Evolutionary conservation across 108 stramenopile species (phyloP).

Genomic region (Skeletonema tropicum): DNA sequence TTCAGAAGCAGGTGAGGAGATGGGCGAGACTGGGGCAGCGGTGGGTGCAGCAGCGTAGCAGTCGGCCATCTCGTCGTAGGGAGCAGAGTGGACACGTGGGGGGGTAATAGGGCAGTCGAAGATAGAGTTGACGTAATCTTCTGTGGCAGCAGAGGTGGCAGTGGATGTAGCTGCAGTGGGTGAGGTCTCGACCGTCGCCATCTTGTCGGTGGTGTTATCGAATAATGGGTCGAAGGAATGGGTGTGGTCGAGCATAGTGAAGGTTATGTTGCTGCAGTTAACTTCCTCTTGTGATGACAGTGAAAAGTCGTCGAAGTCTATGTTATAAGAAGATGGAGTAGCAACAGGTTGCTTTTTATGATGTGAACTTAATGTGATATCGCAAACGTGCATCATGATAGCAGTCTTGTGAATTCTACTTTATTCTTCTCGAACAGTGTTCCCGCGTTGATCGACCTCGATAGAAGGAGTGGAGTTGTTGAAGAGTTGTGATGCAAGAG

Average conservation of each 20-base stretch:
- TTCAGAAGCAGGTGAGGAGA: background rate
- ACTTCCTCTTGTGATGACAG: background rate
- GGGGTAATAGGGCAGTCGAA: background rate
- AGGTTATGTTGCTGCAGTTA: background rate
- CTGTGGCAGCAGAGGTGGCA: background rate
- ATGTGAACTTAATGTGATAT: background rate
- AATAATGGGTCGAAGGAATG: conserved; percentile 1
- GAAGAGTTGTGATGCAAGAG: background rate
- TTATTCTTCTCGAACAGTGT: background rate
- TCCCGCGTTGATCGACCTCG: background rate
- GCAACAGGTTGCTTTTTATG: conserved; percentile 1
- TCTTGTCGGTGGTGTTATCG: background rate
- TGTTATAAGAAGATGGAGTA: background rate
- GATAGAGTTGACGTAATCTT: background rate
- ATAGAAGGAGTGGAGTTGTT: background rate
- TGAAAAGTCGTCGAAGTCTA: background rate
- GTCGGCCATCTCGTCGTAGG: background rate
- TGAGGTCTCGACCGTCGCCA: background rate
- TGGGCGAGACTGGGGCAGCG: conserved; percentile 1
- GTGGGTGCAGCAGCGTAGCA: background rate
- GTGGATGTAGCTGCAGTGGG: background rate
- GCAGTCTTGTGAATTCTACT: background rate
- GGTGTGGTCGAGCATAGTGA: background rate
- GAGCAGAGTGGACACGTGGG: background rate
- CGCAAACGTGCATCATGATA: background rate